phyloP scores from a whole-genome alignment of 176 grass and related monocot species.

The Sorghum bicolor region DNA sequence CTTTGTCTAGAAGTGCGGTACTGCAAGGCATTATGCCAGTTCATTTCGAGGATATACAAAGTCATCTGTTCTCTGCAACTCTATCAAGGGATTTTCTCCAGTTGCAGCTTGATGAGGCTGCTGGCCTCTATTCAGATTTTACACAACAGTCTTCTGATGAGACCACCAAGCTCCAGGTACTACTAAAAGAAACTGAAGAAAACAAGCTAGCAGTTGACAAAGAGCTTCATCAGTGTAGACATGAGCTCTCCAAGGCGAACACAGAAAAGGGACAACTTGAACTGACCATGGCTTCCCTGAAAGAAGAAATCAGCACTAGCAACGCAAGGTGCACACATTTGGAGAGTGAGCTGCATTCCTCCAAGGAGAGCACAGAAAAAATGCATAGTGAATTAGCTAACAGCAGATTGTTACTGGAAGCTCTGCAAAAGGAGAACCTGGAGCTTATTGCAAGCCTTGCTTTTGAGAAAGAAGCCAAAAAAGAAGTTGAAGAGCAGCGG shows the following conservation, averaged over 20 bases:
- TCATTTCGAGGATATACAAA: constrained; percentile 50
- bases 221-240: constrained; percentile 62
- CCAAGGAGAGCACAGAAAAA: constrained; percentile 39
- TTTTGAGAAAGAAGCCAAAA: constrained; percentile 55
- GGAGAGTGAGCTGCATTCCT: constrained; percentile 51
- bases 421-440: constrained; percentile 58
- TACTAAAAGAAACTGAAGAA: constrained; percentile 57
- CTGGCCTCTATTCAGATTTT: constrained; percentile 36
- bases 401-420: constrained; percentile 45
- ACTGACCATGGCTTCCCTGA: constrained; percentile 35
- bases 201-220: constrained; percentile 32
- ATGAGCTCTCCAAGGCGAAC: constrained; percentile 42
- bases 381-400: constrained; percentile 47
- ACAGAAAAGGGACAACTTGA: constrained; percentile 57
- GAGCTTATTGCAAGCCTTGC: constrained; percentile 45
- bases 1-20: background rate
- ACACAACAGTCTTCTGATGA: constrained; percentile 43
- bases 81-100: constrained; percentile 70
- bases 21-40: constrained; percentile 13
- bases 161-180: constrained; percentile 37
- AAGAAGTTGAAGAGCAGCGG: constrained; percentile 42
- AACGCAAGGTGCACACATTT: constrained; percentile 48
- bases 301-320: constrained; percentile 37
- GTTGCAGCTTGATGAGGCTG: constrained; percentile 60
- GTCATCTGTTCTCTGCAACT: constrained; percentile 59